Conservation (phyloP, 176 grass and related monocot genomes). For the Cenchrus fungigraminus region DNA sequence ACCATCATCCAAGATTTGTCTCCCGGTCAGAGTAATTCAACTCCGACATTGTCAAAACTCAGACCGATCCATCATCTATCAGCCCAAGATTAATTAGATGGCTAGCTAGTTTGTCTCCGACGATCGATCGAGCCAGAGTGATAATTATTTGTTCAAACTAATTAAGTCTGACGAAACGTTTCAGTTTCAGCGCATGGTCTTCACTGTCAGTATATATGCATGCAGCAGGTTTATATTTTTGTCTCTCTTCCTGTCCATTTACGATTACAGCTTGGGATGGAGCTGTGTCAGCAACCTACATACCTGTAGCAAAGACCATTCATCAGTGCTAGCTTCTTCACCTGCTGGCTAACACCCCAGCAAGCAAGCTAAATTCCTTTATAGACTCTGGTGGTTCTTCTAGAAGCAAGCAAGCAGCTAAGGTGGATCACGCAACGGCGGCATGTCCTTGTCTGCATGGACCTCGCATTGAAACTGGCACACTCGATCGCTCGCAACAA, state of each 20-base stretch:
- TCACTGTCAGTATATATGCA: no score
- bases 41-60: neutral
- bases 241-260: neutral
- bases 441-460: conserved; percentile 48
- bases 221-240: neutral
- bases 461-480: conserved; percentile 54
- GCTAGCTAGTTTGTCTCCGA: neutral
- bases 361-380: neutral
- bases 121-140: neutral
- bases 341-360: neutral
- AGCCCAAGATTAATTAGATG: neutral
- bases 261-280: neutral
- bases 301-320: neutral
- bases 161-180: neutral
- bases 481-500: conserved; percentile 5
- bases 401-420: conserved; percentile 7
- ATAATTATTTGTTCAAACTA: conserved; percentile 1
- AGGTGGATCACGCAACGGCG: neutral
- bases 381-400: neutral
- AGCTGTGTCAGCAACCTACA: neutral
- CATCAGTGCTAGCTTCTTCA: neutral
- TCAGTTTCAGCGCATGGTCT: neutral
- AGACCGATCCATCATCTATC: neutral
- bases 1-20: conserved; percentile 12
- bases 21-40: conserved; percentile 30